Percentiles rank a stretch among this genome's conserved stretches.
Evolutionary conservation across 805 yeast species (phyloP).

Genomic region (Barnettozyma californica): DNA sequence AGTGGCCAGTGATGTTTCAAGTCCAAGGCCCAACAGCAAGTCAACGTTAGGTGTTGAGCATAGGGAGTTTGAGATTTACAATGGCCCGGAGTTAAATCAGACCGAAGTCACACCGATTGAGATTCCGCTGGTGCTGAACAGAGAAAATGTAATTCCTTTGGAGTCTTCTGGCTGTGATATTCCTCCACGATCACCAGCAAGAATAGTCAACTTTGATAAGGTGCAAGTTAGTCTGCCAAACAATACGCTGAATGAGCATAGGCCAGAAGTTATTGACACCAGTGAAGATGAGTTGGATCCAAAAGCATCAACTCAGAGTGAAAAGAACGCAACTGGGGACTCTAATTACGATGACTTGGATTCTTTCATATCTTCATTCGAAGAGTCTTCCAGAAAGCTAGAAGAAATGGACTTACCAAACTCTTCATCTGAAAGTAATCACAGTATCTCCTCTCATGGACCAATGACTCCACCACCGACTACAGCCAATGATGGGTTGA

Average conservation of each 20-base stretch:
- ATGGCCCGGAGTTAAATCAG: neutral
- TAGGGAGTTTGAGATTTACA: neutral
- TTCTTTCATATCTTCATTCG: conserved; percentile 24
- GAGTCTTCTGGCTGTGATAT: neutral
- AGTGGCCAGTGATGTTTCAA: neutral
- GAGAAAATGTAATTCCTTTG: neutral
- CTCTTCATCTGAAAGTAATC: conserved; percentile 7
- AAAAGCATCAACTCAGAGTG: neutral
- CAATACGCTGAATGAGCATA: neutral
- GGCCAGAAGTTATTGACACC: neutral
- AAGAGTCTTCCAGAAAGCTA: conserved; percentile 9
- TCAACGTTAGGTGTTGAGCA: conserved; percentile 1
- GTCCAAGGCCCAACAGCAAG: neutral
- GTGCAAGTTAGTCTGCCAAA: neutral
- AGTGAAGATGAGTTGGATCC: neutral
- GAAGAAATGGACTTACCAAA: conserved; percentile 9
- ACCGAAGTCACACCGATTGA: conserved; percentile 3
- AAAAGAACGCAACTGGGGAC: neutral
- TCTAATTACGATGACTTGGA: conserved; percentile 23
- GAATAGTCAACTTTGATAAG: neutral
- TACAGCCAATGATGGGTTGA: conserved; percentile 16
- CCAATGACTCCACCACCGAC: conserved; percentile 23
- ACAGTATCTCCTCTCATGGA: conserved; percentile 15
- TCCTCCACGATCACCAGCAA: neutral
- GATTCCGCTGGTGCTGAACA: neutral